Evolutionary conservation across 768 basidiomycete species (phyloP).

Genomic region (Mrakia frigida): DNA sequence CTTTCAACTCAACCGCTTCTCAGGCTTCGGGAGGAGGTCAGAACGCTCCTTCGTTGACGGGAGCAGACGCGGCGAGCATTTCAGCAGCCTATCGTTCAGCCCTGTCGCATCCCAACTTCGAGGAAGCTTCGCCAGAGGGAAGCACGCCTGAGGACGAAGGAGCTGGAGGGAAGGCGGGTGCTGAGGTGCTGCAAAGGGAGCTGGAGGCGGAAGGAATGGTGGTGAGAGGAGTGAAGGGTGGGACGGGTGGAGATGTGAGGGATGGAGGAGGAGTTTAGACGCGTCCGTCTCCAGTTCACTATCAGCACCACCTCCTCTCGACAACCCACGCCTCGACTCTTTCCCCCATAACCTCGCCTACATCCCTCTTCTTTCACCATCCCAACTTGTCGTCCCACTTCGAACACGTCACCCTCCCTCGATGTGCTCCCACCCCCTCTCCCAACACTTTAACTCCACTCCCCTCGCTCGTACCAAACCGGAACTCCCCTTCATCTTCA

Average conservation of each 20-base stretch:
- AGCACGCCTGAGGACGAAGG: slow-evolving; percentile 19
- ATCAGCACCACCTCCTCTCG: too few species aligned
- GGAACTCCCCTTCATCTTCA: too few species aligned
- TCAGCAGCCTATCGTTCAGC: slow-evolving; percentile 21
- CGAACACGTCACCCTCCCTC: too few species aligned
- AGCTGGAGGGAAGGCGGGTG: neutral
- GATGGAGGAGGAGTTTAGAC: neutral
- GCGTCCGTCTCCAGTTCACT: too few species aligned
- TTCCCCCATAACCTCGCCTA: too few species aligned
- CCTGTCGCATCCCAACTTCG: slow-evolving; percentile 23
- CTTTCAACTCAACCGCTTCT: neutral
- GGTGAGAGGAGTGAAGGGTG: slow-evolving; percentile 21
- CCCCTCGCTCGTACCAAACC: too few species aligned
- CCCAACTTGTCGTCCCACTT: too few species aligned
- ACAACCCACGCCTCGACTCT: too few species aligned
- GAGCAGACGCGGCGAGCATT: slow-evolving; percentile 25
- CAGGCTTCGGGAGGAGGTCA: neutral
- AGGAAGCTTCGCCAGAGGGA: neutral
- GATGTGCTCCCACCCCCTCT: too few species aligned
- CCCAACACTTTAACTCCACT: too few species aligned
- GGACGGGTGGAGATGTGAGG: slow-evolving; percentile 10
- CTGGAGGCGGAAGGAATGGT: slow-evolving; percentile 21
- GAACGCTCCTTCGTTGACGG: slow-evolving; percentile 9
- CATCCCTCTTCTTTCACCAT: too few species aligned
- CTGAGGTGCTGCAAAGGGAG: slow-evolving; percentile 19